A percentile compares a stretch with the other conserved stretches of the same genome.
Evolutionary conservation across 495 filamentous ascomycete species (phyloP).

Genomic region (Staphylotrichum longicolle): DNA sequence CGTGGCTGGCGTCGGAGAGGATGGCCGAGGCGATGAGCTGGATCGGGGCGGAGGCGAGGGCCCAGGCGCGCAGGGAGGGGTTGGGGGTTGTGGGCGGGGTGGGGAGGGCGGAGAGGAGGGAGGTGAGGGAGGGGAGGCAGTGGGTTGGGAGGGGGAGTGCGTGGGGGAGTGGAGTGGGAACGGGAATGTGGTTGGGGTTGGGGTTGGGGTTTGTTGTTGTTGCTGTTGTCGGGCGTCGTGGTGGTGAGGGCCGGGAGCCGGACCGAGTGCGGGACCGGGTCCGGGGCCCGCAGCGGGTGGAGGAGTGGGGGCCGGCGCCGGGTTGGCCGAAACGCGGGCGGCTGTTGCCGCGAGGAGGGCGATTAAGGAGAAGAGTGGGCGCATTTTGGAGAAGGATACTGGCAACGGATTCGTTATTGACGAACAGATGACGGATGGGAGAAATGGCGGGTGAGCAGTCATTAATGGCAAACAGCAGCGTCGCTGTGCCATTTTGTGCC

Average conservation of each 20-base stretch:
- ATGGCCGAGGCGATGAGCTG: constrained; percentile 5
- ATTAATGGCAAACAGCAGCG: no score
- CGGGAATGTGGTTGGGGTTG: neutral
- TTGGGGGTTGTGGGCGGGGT: neutral
- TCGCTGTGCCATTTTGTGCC: no score
- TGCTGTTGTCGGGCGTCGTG: neutral
- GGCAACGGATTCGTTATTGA: no score
- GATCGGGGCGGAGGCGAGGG: constrained; percentile 13
- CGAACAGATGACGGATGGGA: no score
- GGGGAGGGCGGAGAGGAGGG: constrained; percentile 7
- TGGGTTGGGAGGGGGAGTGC: neutral
- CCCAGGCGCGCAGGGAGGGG: constrained; percentile 8
- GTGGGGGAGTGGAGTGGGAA: neutral
- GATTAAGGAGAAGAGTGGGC: neutral
- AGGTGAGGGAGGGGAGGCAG: constrained; percentile 16
- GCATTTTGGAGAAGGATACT: neutral
- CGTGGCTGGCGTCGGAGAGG: no score
- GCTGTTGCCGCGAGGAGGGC: neutral
- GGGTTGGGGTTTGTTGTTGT: neutral
- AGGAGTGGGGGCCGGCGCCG: neutral
- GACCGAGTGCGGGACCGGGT: neutral
- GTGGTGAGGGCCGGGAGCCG: neutral
- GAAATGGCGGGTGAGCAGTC: no score
- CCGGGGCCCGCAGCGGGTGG: neutral
- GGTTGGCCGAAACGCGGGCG: neutral